Evolutionary conservation across 805 yeast genomes (phyloP).

Genomic region (Metschnikowia chrysomelidarum): DNA sequence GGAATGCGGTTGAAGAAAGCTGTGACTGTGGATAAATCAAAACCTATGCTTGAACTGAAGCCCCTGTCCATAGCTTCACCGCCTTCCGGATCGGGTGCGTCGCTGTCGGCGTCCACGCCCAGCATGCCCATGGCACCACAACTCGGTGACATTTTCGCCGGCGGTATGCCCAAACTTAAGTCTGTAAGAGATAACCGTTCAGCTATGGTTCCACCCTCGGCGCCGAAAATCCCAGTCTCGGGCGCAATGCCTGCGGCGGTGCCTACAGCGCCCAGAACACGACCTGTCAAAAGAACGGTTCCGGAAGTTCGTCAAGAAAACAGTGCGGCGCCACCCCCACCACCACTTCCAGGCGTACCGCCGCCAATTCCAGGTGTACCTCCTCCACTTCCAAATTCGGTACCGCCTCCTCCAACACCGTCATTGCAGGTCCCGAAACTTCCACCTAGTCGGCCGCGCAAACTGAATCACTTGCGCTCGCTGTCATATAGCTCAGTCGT

Average conservation of each 20-base stretch:
- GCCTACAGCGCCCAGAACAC: constrained; percentile 17
- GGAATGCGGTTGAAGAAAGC: constrained; percentile 43
- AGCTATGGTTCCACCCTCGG: constrained; percentile 35
- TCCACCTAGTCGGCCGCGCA: constrained; percentile 42
- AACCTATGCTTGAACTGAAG: constrained; percentile 54
- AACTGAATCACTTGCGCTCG: constrained; percentile 33
- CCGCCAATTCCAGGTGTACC: constrained; percentile 19
- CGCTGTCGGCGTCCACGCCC: constrained; percentile 19
- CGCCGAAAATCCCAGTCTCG: constrained; percentile 36
- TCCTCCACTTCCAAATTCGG: constrained; percentile 20
- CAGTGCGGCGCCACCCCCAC: constrained; percentile 14
- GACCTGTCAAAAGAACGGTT: constrained; percentile 10
- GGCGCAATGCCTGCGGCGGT: constrained; percentile 9
- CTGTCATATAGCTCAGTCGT: constrained; percentile 21
- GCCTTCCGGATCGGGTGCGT: constrained; percentile 1
- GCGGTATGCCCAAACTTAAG: constrained; percentile 74
- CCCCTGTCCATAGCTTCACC: constrained; percentile 10
- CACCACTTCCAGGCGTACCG: constrained; percentile 9
- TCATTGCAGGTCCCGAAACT: constrained; percentile 28
- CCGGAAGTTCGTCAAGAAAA: too few species aligned
- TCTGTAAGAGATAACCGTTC: constrained; percentile 35
- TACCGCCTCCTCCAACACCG: constrained; percentile 13
- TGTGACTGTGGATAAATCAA: constrained; percentile 43
- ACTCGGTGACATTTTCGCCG: constrained; percentile 70
- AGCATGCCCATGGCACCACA: constrained; percentile 37